These are phyloP conservation scores for Rhodocollybia butyracea DNA, from an alignment of 768 basidiomycete species.

Conservation along the genomic window DNA sequence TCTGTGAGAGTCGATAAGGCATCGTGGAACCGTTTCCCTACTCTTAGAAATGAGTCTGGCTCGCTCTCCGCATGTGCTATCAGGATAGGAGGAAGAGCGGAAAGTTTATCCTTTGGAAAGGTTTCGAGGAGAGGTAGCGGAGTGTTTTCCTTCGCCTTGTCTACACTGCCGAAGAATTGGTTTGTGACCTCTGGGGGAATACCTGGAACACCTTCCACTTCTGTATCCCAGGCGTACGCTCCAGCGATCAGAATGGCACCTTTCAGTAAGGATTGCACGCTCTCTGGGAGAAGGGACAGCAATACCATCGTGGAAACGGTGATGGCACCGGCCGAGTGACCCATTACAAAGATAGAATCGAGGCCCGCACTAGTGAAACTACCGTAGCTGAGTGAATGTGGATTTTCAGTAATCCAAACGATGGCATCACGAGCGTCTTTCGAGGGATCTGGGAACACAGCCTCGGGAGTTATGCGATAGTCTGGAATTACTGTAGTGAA, in stretches of 20 bases:
- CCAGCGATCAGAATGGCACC: constrained; percentile 47
- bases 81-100: constrained; percentile 42
- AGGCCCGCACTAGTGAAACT: constrained; percentile 35
- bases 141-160: constrained; percentile 32
- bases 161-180: constrained; percentile 37
- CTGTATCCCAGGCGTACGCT: constrained; percentile 34
- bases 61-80: constrained; percentile 53
- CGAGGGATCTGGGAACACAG: constrained; percentile 50
- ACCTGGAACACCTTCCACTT: constrained; percentile 18
- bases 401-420: constrained; percentile 44
- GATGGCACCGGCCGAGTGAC: constrained; percentile 61
- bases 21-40: constrained; percentile 33
- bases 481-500: constrained; percentile 66
- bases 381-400: constrained; percentile 24
- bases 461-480: constrained; percentile 60
- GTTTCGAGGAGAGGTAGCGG: constrained; percentile 38
- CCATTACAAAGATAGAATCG: constrained; percentile 44
- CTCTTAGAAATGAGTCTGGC: constrained; percentile 39
- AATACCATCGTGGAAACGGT: constrained; percentile 45
- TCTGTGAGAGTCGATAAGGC: constrained; percentile 34
- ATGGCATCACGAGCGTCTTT: constrained; percentile 62
- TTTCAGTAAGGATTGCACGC: constrained; percentile 33
- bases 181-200: constrained; percentile 27
- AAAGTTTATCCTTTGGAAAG: constrained; percentile 31
- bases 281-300: constrained; percentile 30